These are phyloP conservation scores for Candida saitoana DNA, from an alignment of 805 yeast genomes.

Conservation along the genomic window DNA sequence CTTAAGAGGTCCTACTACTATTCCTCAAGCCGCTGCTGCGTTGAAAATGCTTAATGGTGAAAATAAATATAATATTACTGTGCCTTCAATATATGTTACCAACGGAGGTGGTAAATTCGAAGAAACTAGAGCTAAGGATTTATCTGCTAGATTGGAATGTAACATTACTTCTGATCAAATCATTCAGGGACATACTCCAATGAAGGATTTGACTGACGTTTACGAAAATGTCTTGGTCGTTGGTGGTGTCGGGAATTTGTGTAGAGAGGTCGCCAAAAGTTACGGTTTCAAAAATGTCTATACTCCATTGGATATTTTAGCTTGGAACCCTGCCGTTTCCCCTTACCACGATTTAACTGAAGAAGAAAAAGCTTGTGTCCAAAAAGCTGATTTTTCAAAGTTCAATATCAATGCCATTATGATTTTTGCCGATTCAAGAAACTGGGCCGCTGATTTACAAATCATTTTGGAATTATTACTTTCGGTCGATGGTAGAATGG, in stretches of 20 bases:
- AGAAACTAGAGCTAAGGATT: constrained; percentile 64
- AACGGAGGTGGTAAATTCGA: constrained; percentile 93
- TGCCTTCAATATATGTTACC: constrained; percentile 82
- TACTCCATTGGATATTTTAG: constrained; percentile 77
- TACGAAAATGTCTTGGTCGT: constrained; percentile 77
- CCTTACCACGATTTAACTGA: constrained; percentile 79
- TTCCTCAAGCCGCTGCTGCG: constrained; percentile 76
- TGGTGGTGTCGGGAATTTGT: constrained; percentile 84
- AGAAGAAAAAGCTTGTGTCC: constrained; percentile 53
- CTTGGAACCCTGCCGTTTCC: constrained; percentile 82
- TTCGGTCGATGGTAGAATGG: constrained; percentile 78
- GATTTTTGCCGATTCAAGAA: constrained; percentile 88
- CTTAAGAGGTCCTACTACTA: constrained; percentile 77
- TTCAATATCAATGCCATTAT: constrained; percentile 72
- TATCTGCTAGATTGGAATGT: constrained; percentile 56
- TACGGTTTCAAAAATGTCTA: constrained; percentile 83
- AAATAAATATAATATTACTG: constrained; percentile 70
- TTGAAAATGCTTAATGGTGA: constrained; percentile 69
- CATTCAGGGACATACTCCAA: constrained; percentile 92
- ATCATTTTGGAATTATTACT: constrained; percentile 77
- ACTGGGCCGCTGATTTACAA: constrained; percentile 93
- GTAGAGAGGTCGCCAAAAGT: constrained; percentile 75
- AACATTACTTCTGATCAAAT: constrained; percentile 72
- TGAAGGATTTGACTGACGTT: constrained; percentile 70
- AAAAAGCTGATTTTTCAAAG: constrained; percentile 62